phyloP scores from a whole-genome alignment of 1,284 basidiomycete genomes.

The Pascua sp. region DNA sequence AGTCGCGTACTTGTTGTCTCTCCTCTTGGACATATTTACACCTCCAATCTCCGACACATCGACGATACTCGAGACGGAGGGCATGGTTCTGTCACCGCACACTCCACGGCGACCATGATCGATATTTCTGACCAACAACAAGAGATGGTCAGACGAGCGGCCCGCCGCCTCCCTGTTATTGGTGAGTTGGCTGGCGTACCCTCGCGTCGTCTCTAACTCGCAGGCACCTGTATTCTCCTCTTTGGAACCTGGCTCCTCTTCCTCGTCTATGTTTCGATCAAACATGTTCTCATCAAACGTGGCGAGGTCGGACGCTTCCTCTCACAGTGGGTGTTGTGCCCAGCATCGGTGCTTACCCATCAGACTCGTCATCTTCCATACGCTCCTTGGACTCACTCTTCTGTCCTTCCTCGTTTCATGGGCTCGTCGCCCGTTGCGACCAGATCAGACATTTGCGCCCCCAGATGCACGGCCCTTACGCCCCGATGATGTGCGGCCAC shows the following conservation, averaged over 20 bases:
- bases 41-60: neutral
- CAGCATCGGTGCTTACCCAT: neutral
- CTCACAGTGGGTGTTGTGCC: conserved; percentile 23
- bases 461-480: conserved; percentile 16
- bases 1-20: no score
- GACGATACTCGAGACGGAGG: neutral
- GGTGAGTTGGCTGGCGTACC: conserved; percentile 2
- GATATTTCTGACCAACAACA: neutral
- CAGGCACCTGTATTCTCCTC: conserved; percentile 22
- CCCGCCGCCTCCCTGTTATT: conserved; percentile 2
- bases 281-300: conserved; percentile 24
- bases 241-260: conserved; percentile 29
- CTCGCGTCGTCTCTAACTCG: no score
- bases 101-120: neutral
- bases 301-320: conserved; percentile 26
- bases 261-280: conserved; percentile 24
- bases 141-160: neutral
- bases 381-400: conserved; percentile 25
- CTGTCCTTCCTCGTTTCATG: conserved; percentile 26
- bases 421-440: conserved; percentile 22
- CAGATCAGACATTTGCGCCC: conserved; percentile 32
- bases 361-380: conserved; percentile 28
- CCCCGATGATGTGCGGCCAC: conserved; percentile 9
- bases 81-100: neutral
- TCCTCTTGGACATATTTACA: no score